A percentile compares a stretch with the other conserved stretches of the same genome.
Evolutionary conservation across 2,329 filamentous ascomycete genomes (phyloP).

Genomic region (Mycogone perniciosa): DNA sequence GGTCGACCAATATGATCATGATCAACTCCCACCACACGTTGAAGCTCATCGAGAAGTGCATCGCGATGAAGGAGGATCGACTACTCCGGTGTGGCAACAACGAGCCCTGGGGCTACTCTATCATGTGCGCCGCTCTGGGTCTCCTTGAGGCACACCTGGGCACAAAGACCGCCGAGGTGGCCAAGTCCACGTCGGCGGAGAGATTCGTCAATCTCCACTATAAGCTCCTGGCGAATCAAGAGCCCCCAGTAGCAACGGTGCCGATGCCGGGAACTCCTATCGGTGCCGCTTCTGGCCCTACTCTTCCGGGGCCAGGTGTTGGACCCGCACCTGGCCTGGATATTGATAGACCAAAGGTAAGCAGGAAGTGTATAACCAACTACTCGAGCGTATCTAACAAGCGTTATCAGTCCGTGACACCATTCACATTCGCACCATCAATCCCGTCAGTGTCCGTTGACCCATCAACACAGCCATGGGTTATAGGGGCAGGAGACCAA

Average conservation of each 20-base stretch:
- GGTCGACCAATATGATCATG: slow-evolving; percentile 57
- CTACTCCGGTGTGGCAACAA: slow-evolving; percentile 57
- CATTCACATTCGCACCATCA: slow-evolving; percentile 34
- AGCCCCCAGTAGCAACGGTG: slow-evolving; percentile 34
- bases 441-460: slow-evolving; percentile 31
- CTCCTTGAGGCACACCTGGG: slow-evolving; percentile 54
- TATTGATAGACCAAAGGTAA: slow-evolving; percentile 35
- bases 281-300: slow-evolving; percentile 12
- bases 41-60: slow-evolving; percentile 54
- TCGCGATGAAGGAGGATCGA: slow-evolving; percentile 55
- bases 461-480: slow-evolving; percentile 28
- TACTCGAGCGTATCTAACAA: slow-evolving; percentile 21
- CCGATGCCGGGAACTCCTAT: slow-evolving; percentile 20
- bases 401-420: slow-evolving; percentile 33
- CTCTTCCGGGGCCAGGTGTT: slow-evolving; percentile 19
- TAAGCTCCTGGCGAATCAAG: slow-evolving; percentile 49
- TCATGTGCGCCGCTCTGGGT: slow-evolving; percentile 55
- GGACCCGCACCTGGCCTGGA: slow-evolving; percentile 27
- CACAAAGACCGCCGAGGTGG: slow-evolving; percentile 49
- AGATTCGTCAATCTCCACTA: slow-evolving; percentile 54
- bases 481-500: slow-evolving; percentile 23
- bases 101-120: slow-evolving; percentile 58
- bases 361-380: slow-evolving; percentile 16
- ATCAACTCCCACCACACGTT: slow-evolving; percentile 55
- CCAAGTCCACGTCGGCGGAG: slow-evolving; percentile 54